Conservation (phyloP, 345 rosid species). For the Mallotus nudiflorus region DNA sequence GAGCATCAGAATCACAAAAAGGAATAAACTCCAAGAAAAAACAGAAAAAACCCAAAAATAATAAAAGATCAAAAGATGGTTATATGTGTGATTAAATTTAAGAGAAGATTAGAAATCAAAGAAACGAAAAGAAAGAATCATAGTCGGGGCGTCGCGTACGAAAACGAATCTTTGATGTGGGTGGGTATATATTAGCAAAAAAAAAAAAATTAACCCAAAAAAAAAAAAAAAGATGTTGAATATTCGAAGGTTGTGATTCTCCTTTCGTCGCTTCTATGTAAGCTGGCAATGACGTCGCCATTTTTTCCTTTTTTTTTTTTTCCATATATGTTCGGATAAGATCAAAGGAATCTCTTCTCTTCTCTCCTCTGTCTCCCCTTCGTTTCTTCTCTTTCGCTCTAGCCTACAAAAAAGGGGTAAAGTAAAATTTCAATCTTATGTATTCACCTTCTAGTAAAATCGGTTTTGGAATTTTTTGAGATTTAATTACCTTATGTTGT, state of each 20-base stretch:
- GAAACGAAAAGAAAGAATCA: slow-evolving; percentile 11
- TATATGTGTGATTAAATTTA: too few relatives aligned
- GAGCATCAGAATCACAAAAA: slow-evolving; percentile 56
- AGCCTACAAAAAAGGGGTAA: too few relatives aligned
- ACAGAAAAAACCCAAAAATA: neutral
- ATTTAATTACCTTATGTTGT: too few relatives aligned
- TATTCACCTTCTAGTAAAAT: too few relatives aligned
- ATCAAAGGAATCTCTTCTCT: slow-evolving; percentile 17
- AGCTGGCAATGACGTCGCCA: slow-evolving; percentile 42
- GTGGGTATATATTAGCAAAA: neutral
- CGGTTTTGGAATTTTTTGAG: too few relatives aligned
- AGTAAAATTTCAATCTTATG: too few relatives aligned
- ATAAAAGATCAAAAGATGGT: neutral
- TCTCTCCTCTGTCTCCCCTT: too few relatives aligned
- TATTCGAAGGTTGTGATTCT: too few relatives aligned
- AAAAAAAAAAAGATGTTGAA: too few relatives aligned
- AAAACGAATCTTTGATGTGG: slow-evolving; percentile 52
- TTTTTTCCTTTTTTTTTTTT: neutral
- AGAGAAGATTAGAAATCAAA: slow-evolving; percentile 9
- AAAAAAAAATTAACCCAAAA: neutral
- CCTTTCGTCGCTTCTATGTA: too few relatives aligned
- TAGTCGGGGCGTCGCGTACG: slow-evolving; percentile 87
- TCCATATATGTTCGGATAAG: too few relatives aligned
- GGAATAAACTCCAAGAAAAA: slow-evolving; percentile 47
- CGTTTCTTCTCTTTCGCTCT: too few relatives aligned